Base-by-base conservation (phyloP, 148 eudicot species). In the Arctostaphylos glauca region DNA sequence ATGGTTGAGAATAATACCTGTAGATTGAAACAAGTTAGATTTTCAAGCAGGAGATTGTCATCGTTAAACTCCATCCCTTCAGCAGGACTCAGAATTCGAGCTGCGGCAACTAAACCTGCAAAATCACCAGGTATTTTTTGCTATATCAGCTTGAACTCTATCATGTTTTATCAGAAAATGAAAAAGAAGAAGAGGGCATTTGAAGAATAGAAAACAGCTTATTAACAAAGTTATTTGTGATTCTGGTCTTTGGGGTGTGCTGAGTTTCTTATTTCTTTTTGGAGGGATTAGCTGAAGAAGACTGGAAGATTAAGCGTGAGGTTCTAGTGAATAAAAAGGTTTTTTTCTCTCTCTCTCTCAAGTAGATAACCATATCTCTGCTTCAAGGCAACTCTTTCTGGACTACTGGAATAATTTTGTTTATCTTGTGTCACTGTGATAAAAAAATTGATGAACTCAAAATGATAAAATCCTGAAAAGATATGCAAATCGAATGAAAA, bases 221-320 rank as follows among this genome's bases (percentile, higher is more conserved):
- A 72, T 46, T 3, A 72, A 3, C 23, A 19, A 44, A 46, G 50
- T 9, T 9, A 46, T 44, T 1, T 46, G 76, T 19, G 50, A 73
- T 43, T 43, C 5, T 52, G 3, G 64, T 72, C n/a, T 47, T 59
- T 80, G 38, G 23, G 21, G 46, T 81, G 71, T 73, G 72, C 84
- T 86, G 76, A 85, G 43, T 80, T 47, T 78, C 13, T 85, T 81
- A 21, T 78, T 67, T 86, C 21, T 66, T 83, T 88, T 74, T 90
- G 90, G 95, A 86, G 90, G 84, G 79, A 88, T 84, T 85, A 97
- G 99, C 96, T 88, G 99, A 97, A 92, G 97, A 94, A 91, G 99
- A 97, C 43, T 97, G 99, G 99, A 93, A 90, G 90, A 90, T 81
- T 13, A 97, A 97, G 86, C 87, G 98, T n/a, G 90, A 91, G 82